Base-by-base conservation (phyloP, 371 early-diverging fungal genomes). In the Lichtheimia hyalospora region DNA sequence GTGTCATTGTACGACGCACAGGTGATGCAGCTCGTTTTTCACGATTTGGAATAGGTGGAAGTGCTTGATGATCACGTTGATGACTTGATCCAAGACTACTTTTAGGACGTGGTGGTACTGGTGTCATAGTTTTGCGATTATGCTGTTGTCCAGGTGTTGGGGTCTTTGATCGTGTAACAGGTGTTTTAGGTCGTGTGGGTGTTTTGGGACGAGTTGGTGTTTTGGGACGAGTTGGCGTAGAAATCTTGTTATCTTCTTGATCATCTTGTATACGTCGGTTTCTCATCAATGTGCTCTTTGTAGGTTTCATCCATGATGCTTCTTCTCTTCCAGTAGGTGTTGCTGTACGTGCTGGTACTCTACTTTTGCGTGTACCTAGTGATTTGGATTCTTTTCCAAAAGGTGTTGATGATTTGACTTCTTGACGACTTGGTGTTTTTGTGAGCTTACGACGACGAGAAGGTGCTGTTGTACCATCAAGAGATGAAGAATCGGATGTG, bases 11-110 rank as follows among this genome's bases (percentile, higher is more conserved):
- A 15, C 70, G 63, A 2, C 59, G 57, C 10, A 58, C 44, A 21
- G 67, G 62, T 54, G 71, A 62, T 21, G 58, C 66, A 8, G 75
- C 61, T 10, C 74, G 57, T 34, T 8, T 34, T 13, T 53, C 53
- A 12, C 46, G 43, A 23, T 21, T 53, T 20, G 70, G 56, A 52
- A 34, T 40, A 16, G 60, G 24, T 53, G 27, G 7, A 50, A 44
- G 44, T 14, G 42, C n/a, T 34, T 39, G 14, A 41, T 21, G 51
- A 20, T 56, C 14, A n/a, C 41, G 13, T 49, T 46, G 23, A 25
- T 16, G 24, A 21, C 7, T 27, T 12, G 66, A 63, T 10, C 70
- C 75, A 46, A 75, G 57, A 57, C 74, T 79, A 55, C 69, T 73
- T 34, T 68, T 69, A 15, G 71, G 70, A 18, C 74, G 54, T 49